Base-by-base conservation (phyloP, 2,329 filamentous ascomycete genomes). In the Xylariaceae sp. region DNA sequence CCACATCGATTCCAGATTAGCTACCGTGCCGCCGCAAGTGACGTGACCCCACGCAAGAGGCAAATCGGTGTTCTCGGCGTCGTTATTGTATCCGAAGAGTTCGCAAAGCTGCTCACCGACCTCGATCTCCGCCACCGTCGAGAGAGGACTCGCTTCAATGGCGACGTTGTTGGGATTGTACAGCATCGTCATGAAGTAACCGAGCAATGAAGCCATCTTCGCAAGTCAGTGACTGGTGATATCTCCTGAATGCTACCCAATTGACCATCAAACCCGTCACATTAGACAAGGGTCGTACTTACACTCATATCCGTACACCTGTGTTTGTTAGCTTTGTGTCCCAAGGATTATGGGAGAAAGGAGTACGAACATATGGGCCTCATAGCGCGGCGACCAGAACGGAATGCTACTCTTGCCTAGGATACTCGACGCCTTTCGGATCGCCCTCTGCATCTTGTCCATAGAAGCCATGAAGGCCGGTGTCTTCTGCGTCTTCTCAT, bases 151-250 rank as follows among this genome's bases (percentile, higher is more conserved):
- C 1, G 74, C 77, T 59, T 80, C 78, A 0, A 78, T 64, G 1
- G 77, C 70, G 1, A 80, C 74, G 42, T 80, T 80, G 68, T 80
- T 81, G 0, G 78, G 77, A 52, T 80, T 80, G 59, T 79, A 80
- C 23, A 80, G 39, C 77, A 80, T 80, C 0, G 77, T 77, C 71
- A 77, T 77, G 34, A 79, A 76, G 63, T 79, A 79, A 0, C 77
- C 77, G 2, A 79, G 68, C 2, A 79, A 55, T 1, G 73, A 71
- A 0, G 77, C 68, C 74, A 78, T 78, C 60, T 64, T 42, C 48
- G 10, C 10, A 60, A 58, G 39, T 62, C 13, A 62, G 55, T 35
- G 17, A 2, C 13, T 51, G 53, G 53, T 48, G 15, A 18, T 10
- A 44, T 53, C 4, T 6, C 42, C 13, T 13, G 11, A 42, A 9